Evolutionary conservation across 106 monocot species (phyloP), one percentile per base, ranked within the genome.

Genomic region (Dendrobium huoshanense): DNA sequence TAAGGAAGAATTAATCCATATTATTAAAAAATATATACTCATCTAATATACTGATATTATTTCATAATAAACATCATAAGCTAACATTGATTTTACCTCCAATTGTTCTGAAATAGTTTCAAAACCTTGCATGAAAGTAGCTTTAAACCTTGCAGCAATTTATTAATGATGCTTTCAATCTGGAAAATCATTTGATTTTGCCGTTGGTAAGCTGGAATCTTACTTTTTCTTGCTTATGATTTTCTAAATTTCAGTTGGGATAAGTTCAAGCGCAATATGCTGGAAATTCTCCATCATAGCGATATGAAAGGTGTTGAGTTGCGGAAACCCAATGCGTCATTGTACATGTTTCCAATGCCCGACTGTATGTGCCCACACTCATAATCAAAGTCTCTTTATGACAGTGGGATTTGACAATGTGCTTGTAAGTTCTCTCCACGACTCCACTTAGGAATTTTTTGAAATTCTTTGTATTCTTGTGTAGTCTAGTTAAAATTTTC

Each of bases 291-390:
- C 67, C 95, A 77, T 40, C 85, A 91, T 37, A 95, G 95, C 44
- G 95, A 99, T 73, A 29, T 17, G 31, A 95, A 90, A 78, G 98
- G 98, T 8, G 31, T 89, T 17, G 88, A 76, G 15, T 44, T 86
- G 25, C 87, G 95, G 81, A 92, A 92, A 73, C 74, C 88, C 7
- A 77, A 95, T 61, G 87, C 89, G 27, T 87, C 92, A 5, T 61
- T 93, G 41, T 99, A 95, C 61, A 95, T 83, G 9, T 93, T 91
- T 41, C 98, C 98, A 20, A 89, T 90, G 91, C 95, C 98, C n/a
- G 95, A 99, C 80, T 99, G 98, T 87, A 99, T 99, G 98, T 99
- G 95, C 74, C 82, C 78, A 68, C 81, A 81, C 77, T 49, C 83
- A 74, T 82, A 89, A 75, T 17, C 41, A 49, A 49, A 47, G 49